These are phyloP conservation scores for Peniophora sp. DNA, from an alignment of 1,284 basidiomycete species.

Conservation along the genomic window DNA sequence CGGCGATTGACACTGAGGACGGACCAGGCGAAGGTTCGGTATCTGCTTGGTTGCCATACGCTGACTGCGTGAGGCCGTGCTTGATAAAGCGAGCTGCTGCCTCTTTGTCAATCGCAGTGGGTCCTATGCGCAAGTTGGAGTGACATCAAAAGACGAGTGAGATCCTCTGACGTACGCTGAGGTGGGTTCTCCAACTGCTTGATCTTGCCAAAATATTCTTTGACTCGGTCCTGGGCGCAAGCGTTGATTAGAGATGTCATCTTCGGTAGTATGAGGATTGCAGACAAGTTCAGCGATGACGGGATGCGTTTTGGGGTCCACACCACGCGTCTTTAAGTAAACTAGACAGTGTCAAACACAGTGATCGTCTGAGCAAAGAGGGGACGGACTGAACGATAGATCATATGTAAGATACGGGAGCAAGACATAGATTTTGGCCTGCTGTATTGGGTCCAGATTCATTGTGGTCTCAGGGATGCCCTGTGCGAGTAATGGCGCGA, in stretches of 20 bases:
- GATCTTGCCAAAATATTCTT: slow-evolving; percentile 75
- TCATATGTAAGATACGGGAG: slow-evolving; percentile 77
- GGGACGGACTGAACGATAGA: slow-evolving; percentile 65
- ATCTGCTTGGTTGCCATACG: slow-evolving; percentile 21
- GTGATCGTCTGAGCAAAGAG: slow-evolving; percentile 3
- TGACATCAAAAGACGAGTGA: not conserved
- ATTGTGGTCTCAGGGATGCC: slow-evolving; percentile 58
- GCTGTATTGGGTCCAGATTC: slow-evolving; percentile 62
- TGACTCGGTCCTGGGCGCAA: slow-evolving; percentile 55
- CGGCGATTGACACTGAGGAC: slow-evolving; percentile 8
- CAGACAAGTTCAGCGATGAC: slow-evolving; percentile 57
- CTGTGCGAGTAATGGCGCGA: slow-evolving; percentile 57
- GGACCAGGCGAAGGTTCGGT: not conserved
- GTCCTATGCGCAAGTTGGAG: slow-evolving; percentile 26
- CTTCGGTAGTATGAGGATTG: not conserved
- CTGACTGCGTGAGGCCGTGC: slow-evolving; percentile 67
- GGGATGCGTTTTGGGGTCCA: slow-evolving; percentile 71
- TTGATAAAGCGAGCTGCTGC: slow-evolving; percentile 79
- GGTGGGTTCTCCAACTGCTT: slow-evolving; percentile 61
- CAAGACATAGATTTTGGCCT: slow-evolving; percentile 69
- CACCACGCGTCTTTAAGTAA: slow-evolving; percentile 67
- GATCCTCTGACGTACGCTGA: slow-evolving; percentile 35
- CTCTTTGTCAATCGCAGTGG: slow-evolving; percentile 55
- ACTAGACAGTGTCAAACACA: slow-evolving; percentile 32
- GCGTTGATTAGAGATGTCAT: not conserved